Percentiles rank a stretch among this genome's conserved stretches.
phyloP scores from a whole-genome alignment of 768 basidiomycete genomes.

The Naganishia friedmannii region DNA sequence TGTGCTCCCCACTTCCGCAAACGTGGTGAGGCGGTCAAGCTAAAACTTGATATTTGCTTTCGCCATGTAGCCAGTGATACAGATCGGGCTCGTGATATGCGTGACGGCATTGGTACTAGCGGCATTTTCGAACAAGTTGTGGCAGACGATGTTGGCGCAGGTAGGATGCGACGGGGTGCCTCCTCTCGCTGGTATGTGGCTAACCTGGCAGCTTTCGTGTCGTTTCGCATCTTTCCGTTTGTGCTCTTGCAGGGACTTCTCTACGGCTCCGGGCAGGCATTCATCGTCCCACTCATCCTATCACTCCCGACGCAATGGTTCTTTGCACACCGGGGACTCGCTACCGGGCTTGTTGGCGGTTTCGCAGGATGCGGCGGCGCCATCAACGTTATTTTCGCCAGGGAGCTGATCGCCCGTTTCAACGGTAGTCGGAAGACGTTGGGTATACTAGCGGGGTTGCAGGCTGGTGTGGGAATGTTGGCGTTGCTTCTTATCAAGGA shows the following conservation, averaged over 20 bases:
- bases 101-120: conserved; percentile 21
- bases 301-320: conserved; percentile 34
- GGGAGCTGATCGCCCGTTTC: conserved; percentile 26
- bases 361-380: conserved; percentile 31
- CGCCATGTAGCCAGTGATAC: conserved; percentile 23
- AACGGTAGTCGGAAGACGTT: conserved; percentile 14
- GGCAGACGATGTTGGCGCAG: conserved; percentile 30
- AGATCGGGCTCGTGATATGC: conserved; percentile 20
- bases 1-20: no score
- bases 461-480: conserved; percentile 13
- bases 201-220: no score
- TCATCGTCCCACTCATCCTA: conserved; percentile 31
- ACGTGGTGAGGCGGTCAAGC: no score
- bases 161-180: not conserved
- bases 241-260: conserved; percentile 21
- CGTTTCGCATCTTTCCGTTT: no score
- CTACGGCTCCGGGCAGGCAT: conserved; percentile 27
- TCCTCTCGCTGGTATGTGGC: no score
- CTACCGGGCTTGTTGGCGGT: conserved; percentile 31
- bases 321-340: conserved; percentile 27
- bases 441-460: conserved; percentile 17
- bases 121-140: conserved; percentile 26
- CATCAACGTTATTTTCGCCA: conserved; percentile 16
- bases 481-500: conserved; percentile 20
- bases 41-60: no score